A percentile compares a stretch with the other conserved stretches of the same genome.
Evolutionary conservation across 352 stramenopile genomes (phyloP).

Genomic region (Phytophthora pluvialis): DNA sequence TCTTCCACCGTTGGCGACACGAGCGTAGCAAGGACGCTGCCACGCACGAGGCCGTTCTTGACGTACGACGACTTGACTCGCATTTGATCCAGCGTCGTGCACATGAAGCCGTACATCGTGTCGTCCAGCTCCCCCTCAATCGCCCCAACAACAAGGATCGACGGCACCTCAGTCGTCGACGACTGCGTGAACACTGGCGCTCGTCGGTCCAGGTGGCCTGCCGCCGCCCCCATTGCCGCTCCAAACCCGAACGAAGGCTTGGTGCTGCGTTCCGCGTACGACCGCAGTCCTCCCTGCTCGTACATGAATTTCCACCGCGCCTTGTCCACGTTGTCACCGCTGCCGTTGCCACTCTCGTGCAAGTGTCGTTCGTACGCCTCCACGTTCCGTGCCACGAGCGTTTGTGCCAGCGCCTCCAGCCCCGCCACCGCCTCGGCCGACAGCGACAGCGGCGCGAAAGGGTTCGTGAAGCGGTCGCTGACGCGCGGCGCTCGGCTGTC

Average conservation of each 20-base stretch:
- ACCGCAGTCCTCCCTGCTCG: conserved; percentile 36
- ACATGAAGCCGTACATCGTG: conserved; percentile 40
- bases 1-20: conserved; percentile 38
- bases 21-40: conserved; percentile 47
- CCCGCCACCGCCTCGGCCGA: conserved; percentile 22
- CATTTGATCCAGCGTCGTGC: conserved; percentile 42
- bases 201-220: conserved; percentile 19
- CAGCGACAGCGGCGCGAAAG: conserved; percentile 42
- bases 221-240: conserved; percentile 18
- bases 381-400: conserved; percentile 37
- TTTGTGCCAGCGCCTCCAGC: conserved; percentile 37
- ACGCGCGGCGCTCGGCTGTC: conserved; percentile 8
- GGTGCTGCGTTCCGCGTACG: conserved; percentile 35
- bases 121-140: conserved; percentile 53
- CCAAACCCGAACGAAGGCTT: conserved; percentile 12
- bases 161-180: conserved; percentile 18
- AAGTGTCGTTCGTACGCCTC: conserved; percentile 45
- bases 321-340: conserved; percentile 28
- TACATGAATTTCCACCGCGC: conserved; percentile 41
- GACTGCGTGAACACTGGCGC: conserved; percentile 15
- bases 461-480: conserved; percentile 40
- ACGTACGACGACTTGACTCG: conserved; percentile 52
- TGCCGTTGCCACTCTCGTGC: conserved; percentile 1
- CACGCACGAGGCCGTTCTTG: conserved; percentile 40
- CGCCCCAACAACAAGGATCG: conserved; percentile 37